Base-by-base conservation (phyloP, 2,329 filamentous ascomycete genomes). In the Chalara sp. region DNA sequence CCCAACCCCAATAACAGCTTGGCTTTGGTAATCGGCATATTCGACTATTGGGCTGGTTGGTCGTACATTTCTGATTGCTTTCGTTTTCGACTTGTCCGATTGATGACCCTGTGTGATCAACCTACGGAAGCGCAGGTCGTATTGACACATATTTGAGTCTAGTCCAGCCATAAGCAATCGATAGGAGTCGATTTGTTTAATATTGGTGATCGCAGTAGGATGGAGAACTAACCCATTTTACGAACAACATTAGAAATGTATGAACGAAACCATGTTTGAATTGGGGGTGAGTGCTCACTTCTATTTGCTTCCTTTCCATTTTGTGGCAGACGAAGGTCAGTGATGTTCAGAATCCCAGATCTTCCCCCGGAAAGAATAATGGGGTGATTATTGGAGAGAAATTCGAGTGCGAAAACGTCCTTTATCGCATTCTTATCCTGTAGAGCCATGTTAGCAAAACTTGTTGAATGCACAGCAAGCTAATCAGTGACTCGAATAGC, bases 141-240 rank as follows among this genome's bases (percentile, higher is more conserved):
- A 84, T 5, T 83, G 64, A 1, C 69, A 69, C 67, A 84, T 76
- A 48, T 60, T 68, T 59, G 70, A 71, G 32, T 65, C 58, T 2
- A 80, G 64, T 1, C 80, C 79, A 0, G 78, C 73, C 4, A 76
- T 75, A 2, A 84, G 66, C 21, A 83, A 66, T 43, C 76, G 73
- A 56, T 79, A 65, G 6, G 66, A 63, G 46, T 73, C 72, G 2
- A 81, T 58, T 48, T 74, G 71, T 33, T 70, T 70, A 32, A 83
- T 62, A 51, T 80, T 76, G 0, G 76, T 69, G 45, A 79, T 70
- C 21, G 54, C 52, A 47, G 69, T 72, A 5, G 62, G 58, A 49
- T 74, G 68, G 11, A 57, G 47, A 40, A 70, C 35, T 37, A 21
- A 21, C 21, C 21, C 21, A 21, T 21, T 21, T 21, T 21, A 21